Base-by-base conservation (phyloP, 352 stramenopile species). In the Phytophthora multivora region DNA sequence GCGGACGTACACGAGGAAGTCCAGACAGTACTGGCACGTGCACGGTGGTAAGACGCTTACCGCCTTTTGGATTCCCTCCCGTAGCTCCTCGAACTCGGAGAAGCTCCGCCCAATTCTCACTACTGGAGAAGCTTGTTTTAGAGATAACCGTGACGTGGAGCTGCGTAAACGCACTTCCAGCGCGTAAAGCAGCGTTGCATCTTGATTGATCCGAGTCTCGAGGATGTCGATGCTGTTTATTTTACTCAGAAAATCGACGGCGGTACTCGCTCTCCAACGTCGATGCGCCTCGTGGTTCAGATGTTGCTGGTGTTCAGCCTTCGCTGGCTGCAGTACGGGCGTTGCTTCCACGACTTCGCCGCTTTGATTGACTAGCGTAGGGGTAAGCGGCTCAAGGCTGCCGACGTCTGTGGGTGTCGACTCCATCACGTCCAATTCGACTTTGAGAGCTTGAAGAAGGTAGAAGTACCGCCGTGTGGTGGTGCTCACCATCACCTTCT, bases 21-120 rank as follows among this genome's bases (percentile, higher is more conserved):
- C 63, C 50, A 79, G 66, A 51, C 79, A 88, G 62, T 79, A 86
- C 11, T 58, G 57, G 31, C 79, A 88, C 15, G 55, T 39, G 57
- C 68, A 80, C 41, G 72, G 66, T 13, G 60, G 68, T 35, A 72
- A 54, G 31, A 51, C 47, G 41, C 43, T 75, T 59, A 58, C 43
- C 40, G 42, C 70, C 7, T 10, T 21, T 40, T 50, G 52, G 9
- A 81, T 51, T 4, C 72, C 53, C 4, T 75, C 36, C 30, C 74
- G 72, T 15, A 89, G 53, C 15, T 67, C 31, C 13, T 63, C 59
- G 41, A 88, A 86, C 0, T 80, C 71, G 10, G 79, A 81, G 60
- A 81, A 88, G 19, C 76, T 66, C 16, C 69, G 73, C 59, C 79
- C 61, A 49, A 86, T 59, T n/a, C 28, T 45, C 19, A 59, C 28